Conservation (phyloP, 1,284 basidiomycete species). For the Sanghuangporus baumii region DNA sequence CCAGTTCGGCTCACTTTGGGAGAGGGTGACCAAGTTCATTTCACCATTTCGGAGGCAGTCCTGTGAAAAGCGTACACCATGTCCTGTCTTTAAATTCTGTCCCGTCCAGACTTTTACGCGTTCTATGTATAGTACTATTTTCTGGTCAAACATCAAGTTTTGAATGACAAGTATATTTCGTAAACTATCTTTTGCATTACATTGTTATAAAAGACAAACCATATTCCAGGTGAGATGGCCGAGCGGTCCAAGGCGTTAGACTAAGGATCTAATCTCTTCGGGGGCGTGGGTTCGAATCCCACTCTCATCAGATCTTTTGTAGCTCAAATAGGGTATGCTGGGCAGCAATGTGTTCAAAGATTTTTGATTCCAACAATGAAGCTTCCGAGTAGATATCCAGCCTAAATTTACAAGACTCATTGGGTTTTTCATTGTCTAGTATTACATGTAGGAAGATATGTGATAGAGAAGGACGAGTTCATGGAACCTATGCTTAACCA, state of each 20-base stretch:
- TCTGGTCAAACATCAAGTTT: neutral
- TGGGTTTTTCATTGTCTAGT: neutral
- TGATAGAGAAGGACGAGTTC: neutral
- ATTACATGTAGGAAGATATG: neutral
- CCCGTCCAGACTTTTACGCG: neutral
- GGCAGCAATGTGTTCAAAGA: neutral
- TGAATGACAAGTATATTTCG: neutral
- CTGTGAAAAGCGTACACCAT: slow-evolving; percentile 25
- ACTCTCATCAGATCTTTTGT: slow-evolving; percentile 40
- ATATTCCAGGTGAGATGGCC: slow-evolving; percentile 51
- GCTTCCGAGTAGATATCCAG: no score
- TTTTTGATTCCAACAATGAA: no score
- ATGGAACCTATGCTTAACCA: neutral
- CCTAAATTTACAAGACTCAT: no score
- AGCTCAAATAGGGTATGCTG: neutral
- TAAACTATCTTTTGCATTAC: neutral
- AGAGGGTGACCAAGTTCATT: slow-evolving; percentile 75
- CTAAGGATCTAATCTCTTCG: slow-evolving; percentile 33
- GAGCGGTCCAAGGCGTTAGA: slow-evolving; percentile 85
- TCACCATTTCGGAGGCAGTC: slow-evolving; percentile 63
- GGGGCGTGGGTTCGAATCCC: slow-evolving; percentile 71
- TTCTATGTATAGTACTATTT: neutral
- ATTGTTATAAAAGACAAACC: no score
- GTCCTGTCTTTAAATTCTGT: neutral
- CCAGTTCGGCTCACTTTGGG: slow-evolving; percentile 70